Conservation (phyloP, 306 rosid species). For the Myrica gale region DNA sequence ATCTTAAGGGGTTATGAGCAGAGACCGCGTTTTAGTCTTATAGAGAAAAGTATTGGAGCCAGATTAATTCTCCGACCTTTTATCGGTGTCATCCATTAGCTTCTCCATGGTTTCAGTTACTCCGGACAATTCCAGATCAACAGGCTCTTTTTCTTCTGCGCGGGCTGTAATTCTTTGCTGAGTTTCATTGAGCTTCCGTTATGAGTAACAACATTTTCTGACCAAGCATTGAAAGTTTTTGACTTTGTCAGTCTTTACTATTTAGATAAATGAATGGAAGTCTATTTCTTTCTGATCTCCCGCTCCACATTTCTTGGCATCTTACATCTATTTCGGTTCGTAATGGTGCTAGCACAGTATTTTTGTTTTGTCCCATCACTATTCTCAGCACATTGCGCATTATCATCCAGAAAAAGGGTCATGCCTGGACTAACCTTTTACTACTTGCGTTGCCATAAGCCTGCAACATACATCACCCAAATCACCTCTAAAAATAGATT, state of each 20-base stretch:
- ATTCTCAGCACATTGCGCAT: no score
- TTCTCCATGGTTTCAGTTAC: constrained; percentile 14
- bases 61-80: constrained; percentile 26
- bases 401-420: neutral
- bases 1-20: constrained; percentile 77
- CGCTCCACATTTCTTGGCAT: constrained; percentile 8
- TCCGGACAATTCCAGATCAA: constrained; percentile 1
- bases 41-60: constrained; percentile 10
- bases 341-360: no score
- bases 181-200: constrained; percentile 16
- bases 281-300: constrained; percentile 9
- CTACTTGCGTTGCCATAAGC: neutral
- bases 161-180: constrained; percentile 11
- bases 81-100: constrained; percentile 17
- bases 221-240: constrained; percentile 35
- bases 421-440: neutral
- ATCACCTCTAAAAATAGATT: neutral
- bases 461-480: neutral
- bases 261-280: constrained; percentile 21
- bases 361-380: no score
- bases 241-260: constrained; percentile 16
- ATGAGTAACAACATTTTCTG: constrained; percentile 16
- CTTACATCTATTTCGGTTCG: neutral
- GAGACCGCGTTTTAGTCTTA: constrained; percentile 16
- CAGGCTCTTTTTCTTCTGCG: neutral